phyloP scores from a whole-genome alignment of 169 alveolate genomes.

The Hepatocystis sp. region DNA sequence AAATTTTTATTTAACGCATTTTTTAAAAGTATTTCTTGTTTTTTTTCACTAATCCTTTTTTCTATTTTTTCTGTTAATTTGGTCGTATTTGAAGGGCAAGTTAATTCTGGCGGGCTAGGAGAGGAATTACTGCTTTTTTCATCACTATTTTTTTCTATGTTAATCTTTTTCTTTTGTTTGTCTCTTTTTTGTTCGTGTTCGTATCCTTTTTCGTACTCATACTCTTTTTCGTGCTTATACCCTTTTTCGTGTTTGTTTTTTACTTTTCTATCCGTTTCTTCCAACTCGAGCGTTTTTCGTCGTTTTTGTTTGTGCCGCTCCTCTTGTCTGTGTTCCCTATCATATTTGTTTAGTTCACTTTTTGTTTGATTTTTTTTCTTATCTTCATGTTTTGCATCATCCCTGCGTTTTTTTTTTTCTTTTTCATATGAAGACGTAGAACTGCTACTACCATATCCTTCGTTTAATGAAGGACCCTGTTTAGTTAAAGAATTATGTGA shows the following conservation, averaged over 20 bases:
- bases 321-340: neutral
- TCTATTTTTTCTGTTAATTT: conserved; percentile 48
- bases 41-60: conserved; percentile 40
- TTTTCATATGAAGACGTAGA: conserved; percentile 3
- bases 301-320: too few relatives aligned
- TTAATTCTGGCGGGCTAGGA: too few relatives aligned
- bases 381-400: neutral
- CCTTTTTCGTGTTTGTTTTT: too few relatives aligned
- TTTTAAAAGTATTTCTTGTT: conserved; percentile 23
- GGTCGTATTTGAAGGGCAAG: too few relatives aligned
- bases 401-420: conserved; percentile 3
- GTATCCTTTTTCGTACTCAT: neutral
- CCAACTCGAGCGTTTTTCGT: neutral
- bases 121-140: too few relatives aligned
- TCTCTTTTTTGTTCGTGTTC: neutral
- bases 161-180: neutral
- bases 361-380: too few relatives aligned
- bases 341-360: too few relatives aligned
- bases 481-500: too few relatives aligned
- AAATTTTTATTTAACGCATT: conserved; percentile 65
- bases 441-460: too few relatives aligned
- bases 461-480: too few relatives aligned
- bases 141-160: conserved; percentile 1
- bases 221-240: neutral
- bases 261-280: neutral